Base-by-base conservation (phyloP, 192 early-diverging fungal genomes). In the Dissophora ornata region DNA sequence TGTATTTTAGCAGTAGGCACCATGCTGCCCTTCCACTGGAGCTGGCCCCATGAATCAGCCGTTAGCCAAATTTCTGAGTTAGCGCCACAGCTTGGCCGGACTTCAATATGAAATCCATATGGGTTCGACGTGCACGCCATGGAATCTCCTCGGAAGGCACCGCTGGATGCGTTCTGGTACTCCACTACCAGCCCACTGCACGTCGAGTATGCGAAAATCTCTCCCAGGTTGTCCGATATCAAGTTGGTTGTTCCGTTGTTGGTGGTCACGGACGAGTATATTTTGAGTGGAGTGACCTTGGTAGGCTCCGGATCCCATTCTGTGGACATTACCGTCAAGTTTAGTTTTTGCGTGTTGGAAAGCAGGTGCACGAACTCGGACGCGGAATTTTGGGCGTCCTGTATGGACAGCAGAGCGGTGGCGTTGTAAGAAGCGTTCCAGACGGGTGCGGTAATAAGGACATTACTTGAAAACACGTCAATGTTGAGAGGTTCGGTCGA, bases 371-470 rank as follows among this genome's bases (percentile, higher is more conserved):
- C 53, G 34, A 55, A 55, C 53, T 22, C 53, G 30, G 53, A 55
- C 30, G 53, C 53, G 34, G 53, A 28, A 55, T 55, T 22, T 16
- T 36, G 30, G 53, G 53, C 53, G 34, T 55, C 33, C 34, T 55
- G 15, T 55, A 28, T 55, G 53, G 34, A 55, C 53, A 55, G 33
- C 53, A 55, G 53, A 34, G 53, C 53, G 18, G 30, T 38, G 33
- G 53, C 53, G 34, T 38, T 55, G 53, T 55, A 55, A 13, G 53
- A 55, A 38, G 53, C 53, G 34, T 55, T 55, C 53, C 53, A 55
- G 30, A 55, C 34, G 30, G 53, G 53, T 32, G 34, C 53, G 34
- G 53, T 32, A 32, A 55, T 55, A 32, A 55, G 30, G 33, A 55
- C 53, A 22, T 55, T 55, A 32, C 34, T 55, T 55, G 53, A 28